Evolutionary conservation across 371 early-diverging fungal species (phyloP).

Genomic region (Lichtheimia hyalospora): DNA sequence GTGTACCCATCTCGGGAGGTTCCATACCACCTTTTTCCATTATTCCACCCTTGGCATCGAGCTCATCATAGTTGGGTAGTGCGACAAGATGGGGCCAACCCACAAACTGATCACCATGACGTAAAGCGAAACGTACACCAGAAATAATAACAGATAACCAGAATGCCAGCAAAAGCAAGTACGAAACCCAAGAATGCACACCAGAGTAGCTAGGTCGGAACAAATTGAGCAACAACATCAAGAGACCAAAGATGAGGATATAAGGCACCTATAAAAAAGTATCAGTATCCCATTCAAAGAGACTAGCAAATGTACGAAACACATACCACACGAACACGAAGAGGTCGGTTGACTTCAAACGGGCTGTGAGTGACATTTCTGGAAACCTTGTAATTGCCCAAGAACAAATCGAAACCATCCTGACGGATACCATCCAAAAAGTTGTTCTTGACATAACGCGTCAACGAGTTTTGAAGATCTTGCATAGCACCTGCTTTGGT

Average conservation of each 20-base stretch:
- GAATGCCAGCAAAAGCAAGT: slow-evolving; percentile 39
- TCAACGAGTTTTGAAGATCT: slow-evolving; percentile 81
- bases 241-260: slow-evolving; percentile 41
- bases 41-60: slow-evolving; percentile 14
- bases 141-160: slow-evolving; percentile 53
- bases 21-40: slow-evolving; percentile 26
- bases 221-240: slow-evolving; percentile 45
- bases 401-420: slow-evolving; percentile 81
- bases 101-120: slow-evolving; percentile 46
- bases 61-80: slow-evolving; percentile 23
- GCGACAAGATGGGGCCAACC: slow-evolving; percentile 43
- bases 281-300: too few relatives aligned
- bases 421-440: slow-evolving; percentile 91
- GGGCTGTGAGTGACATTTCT: slow-evolving; percentile 12
- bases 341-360: slow-evolving; percentile 30
- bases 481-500: slow-evolving; percentile 81
- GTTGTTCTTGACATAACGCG: slow-evolving; percentile 92
- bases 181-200: slow-evolving; percentile 28
- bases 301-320: too few relatives aligned
- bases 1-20: slow-evolving; percentile 26
- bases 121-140: slow-evolving; percentile 42
- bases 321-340: slow-evolving; percentile 50
- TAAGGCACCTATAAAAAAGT: slow-evolving; percentile 34
- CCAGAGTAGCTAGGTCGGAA: slow-evolving; percentile 39
- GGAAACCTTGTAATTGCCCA: slow-evolving; percentile 66